Conservation (phyloP, 345 rosid genomes). For the Laguncularia racemosa region DNA sequence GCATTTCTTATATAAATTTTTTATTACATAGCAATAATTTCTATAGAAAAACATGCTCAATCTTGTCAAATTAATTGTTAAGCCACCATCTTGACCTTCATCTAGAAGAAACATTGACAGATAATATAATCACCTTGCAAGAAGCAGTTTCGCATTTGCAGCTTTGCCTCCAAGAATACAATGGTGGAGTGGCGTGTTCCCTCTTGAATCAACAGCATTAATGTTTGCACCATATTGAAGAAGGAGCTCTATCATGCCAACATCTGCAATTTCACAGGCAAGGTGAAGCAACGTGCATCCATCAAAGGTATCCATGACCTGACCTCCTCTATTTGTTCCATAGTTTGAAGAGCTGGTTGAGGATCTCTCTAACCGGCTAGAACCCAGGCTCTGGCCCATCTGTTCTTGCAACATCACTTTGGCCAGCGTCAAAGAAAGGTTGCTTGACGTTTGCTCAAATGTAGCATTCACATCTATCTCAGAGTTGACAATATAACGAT, state of each 20-base stretch:
- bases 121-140: constrained; percentile 46
- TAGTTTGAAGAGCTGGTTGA: constrained; percentile 53
- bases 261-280: constrained; percentile 90
- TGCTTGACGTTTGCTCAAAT: constrained; percentile 54
- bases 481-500: constrained; percentile 66
- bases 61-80: too few species aligned
- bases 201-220: constrained; percentile 68
- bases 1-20: too few species aligned
- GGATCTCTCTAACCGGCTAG: constrained; percentile 60
- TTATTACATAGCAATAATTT: too few species aligned
- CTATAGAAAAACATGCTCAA: too few species aligned
- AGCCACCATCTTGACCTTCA: too few species aligned
- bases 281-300: constrained; percentile 90
- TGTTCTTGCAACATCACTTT: constrained; percentile 80
- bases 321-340: constrained; percentile 39
- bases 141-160: constrained; percentile 65
- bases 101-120: too few species aligned
- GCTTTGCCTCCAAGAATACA: constrained; percentile 60
- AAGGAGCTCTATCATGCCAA: constrained; percentile 96
- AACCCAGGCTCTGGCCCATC: constrained; percentile 40
- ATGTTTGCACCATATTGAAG: constrained; percentile 88
- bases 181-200: constrained; percentile 76
- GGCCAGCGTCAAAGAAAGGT: constrained; percentile 75
- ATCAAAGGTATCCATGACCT: constrained; percentile 38
- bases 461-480: constrained; percentile 66